Evolutionary conservation across 768 basidiomycete genomes (phyloP).

Genomic region (Lactarius trivialis): DNA sequence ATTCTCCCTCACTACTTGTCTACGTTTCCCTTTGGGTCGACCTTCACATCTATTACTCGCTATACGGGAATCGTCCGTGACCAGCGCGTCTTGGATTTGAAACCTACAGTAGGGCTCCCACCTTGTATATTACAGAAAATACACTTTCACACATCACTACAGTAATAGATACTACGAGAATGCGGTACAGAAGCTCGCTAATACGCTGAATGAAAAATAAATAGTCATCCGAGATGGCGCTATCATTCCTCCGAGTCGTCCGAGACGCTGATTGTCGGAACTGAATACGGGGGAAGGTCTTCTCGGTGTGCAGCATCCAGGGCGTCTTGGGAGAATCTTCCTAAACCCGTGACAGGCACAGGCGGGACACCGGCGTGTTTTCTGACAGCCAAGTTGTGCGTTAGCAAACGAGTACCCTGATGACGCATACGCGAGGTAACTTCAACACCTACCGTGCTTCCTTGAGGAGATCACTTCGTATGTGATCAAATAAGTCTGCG

Average conservation of each 20-base stretch:
- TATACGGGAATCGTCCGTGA: neutral
- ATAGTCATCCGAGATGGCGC: neutral
- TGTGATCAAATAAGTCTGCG: neutral
- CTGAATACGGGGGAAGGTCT: neutral
- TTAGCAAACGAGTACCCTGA: neutral
- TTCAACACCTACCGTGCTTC: neutral
- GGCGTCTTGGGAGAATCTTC: neutral
- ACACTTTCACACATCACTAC: neutral
- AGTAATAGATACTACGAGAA: neutral
- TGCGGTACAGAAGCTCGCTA: neutral
- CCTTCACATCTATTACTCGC: neutral
- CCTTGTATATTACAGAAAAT: neutral
- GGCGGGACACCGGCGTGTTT: neutral
- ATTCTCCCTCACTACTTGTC: no score
- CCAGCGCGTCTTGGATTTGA: no score
- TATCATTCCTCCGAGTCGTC: neutral
- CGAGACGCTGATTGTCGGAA: neutral
- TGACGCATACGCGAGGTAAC: neutral
- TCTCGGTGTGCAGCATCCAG: neutral
- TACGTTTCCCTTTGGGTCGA: no score
- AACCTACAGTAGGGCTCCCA: neutral
- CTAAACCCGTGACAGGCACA: neutral
- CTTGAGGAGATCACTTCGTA: constrained; percentile 4
- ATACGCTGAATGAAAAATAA: neutral
- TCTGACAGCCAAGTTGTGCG: neutral